These are phyloP conservation scores for Arthromyces matolae DNA, from an alignment of 768 basidiomycete species.

Conservation along the genomic window DNA sequence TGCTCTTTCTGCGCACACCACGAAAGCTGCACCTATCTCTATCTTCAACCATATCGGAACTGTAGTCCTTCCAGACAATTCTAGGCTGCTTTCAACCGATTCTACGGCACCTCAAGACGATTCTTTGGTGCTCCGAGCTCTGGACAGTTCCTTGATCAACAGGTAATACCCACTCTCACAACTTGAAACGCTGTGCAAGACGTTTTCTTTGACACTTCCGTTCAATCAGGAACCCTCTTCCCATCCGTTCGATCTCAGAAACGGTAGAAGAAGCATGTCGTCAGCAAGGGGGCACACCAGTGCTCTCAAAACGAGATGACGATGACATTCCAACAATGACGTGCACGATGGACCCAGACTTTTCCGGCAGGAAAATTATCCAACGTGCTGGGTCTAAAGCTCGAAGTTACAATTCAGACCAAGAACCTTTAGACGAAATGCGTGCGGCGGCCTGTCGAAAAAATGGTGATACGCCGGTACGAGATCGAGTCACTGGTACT, in stretches of 20 bases:
- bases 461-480: neutral
- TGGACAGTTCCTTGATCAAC: too few relatives aligned
- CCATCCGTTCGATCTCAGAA: neutral
- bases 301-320: too few relatives aligned
- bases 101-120: too few relatives aligned
- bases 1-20: neutral
- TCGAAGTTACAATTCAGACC: too few relatives aligned
- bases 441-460: neutral
- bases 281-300: conserved; percentile 3
- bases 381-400: too few relatives aligned
- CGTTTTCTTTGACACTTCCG: too few relatives aligned
- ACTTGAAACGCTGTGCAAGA: neutral
- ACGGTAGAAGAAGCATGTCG: conserved; percentile 1
- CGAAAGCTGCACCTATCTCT: neutral
- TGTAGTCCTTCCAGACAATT: neutral
- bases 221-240: too few relatives aligned
- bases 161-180: neutral
- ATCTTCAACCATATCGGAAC: neutral
- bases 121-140: neutral
- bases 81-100: neutral
- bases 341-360: conserved; percentile 1
- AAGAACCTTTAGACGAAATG: too few relatives aligned
- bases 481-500: neutral
- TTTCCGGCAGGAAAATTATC: neutral
- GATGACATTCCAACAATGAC: conserved; percentile 5